Conservation (phyloP, 2,329 filamentous ascomycete species). For the Trichoderma oligosporum region DNA sequence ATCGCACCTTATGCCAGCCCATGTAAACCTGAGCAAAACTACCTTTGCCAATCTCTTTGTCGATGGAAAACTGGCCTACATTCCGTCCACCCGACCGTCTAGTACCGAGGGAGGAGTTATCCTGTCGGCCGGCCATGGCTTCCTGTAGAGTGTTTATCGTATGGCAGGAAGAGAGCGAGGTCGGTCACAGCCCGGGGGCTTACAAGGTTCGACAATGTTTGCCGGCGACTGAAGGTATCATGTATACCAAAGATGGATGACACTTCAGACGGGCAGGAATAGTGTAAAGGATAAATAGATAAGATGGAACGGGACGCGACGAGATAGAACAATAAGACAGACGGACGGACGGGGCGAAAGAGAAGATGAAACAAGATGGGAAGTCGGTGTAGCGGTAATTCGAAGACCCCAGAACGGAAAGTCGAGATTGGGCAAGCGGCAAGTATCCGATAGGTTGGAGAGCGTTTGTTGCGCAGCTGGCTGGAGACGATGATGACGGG, state of each 20-base stretch:
- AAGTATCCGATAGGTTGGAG: slow-evolving; percentile 34
- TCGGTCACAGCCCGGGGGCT: slow-evolving; percentile 35
- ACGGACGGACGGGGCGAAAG: slow-evolving; percentile 21
- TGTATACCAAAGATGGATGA: slow-evolving; percentile 34
- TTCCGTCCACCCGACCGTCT: slow-evolving; percentile 34
- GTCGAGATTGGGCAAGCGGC: slow-evolving; percentile 24
- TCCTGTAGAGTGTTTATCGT: slow-evolving; percentile 33
- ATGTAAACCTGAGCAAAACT: slow-evolving; percentile 96
- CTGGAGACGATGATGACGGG: slow-evolving; percentile 24
- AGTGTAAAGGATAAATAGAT: background rate
- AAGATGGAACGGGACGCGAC: slow-evolving; percentile 7
- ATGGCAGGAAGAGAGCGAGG: slow-evolving; percentile 33
- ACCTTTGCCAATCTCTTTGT: slow-evolving; percentile 90
- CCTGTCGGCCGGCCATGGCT: slow-evolving; percentile 40
- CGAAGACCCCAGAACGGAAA: slow-evolving; percentile 20
- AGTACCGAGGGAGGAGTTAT: slow-evolving; percentile 36
- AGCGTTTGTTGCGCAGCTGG: slow-evolving; percentile 20
- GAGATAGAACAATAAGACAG: slow-evolving; percentile 21
- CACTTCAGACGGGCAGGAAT: slow-evolving; percentile 7
- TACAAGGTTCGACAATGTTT: slow-evolving; percentile 36
- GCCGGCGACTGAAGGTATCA: slow-evolving; percentile 36
- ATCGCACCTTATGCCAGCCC: slow-evolving; percentile 70
- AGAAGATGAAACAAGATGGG: slow-evolving; percentile 19
- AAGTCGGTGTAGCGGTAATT: slow-evolving; percentile 25
- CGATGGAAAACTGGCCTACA: slow-evolving; percentile 74